Evolutionary conservation across 768 basidiomycete species (phyloP).

Genomic region (Termitomyces sp.): DNA sequence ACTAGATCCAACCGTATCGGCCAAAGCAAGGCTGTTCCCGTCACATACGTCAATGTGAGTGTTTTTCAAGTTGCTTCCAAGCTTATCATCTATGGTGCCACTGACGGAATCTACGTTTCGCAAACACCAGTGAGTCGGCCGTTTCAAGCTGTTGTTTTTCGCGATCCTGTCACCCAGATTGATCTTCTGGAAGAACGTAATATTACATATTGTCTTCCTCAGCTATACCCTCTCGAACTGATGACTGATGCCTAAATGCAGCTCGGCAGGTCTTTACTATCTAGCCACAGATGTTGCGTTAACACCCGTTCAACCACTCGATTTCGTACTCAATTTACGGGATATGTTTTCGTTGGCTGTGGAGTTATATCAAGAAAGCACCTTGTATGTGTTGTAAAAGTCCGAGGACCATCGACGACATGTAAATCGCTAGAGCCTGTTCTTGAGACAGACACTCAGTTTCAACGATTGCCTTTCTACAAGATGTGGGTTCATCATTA

Average conservation of each 20-base stretch:
- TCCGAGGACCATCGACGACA: slow-evolving; percentile 33
- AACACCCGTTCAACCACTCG: background rate
- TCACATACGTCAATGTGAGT: background rate
- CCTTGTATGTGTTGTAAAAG: slow-evolving; percentile 44
- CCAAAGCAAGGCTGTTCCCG: background rate
- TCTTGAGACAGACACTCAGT: background rate
- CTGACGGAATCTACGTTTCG: slow-evolving; percentile 12
- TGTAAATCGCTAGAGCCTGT: slow-evolving; percentile 13
- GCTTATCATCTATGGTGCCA: slow-evolving; percentile 11
- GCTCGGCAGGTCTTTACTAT: slow-evolving; percentile 8
- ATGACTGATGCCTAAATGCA: background rate
- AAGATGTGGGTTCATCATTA: slow-evolving; percentile 3
- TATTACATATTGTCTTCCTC: slow-evolving; percentile 72
- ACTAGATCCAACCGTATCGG: background rate
- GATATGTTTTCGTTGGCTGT: slow-evolving; percentile 29
- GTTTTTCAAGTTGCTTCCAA: background rate
- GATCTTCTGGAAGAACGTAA: slow-evolving; percentile 76
- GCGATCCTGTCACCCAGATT: slow-evolving; percentile 55
- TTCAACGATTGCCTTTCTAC: background rate
- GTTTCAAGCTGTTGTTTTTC: slow-evolving; percentile 1
- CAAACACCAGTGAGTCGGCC: slow-evolving; percentile 2
- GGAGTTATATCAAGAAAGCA: slow-evolving; percentile 35
- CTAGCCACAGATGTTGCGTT: slow-evolving; percentile 1
- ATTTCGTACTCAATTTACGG: slow-evolving; percentile 11
- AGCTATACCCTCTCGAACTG: slow-evolving; percentile 24